Base-by-base conservation (phyloP, 805 yeast species). In the Hanseniaspora nectarophila region DNA sequence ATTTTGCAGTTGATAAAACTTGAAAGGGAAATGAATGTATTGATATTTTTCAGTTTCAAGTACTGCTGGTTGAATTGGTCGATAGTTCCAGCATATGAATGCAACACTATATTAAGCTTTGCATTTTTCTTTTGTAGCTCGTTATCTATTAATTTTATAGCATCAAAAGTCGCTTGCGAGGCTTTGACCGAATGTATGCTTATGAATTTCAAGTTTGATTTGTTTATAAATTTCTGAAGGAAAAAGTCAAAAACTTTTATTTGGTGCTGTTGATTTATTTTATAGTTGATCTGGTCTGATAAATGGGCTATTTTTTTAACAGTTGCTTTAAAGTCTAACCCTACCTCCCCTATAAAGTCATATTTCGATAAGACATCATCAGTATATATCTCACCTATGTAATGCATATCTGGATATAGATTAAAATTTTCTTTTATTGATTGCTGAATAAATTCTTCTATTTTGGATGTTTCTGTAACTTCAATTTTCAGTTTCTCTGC, bases 331-430 rank as follows among this genome's bases (percentile, higher is more conserved):
- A 81, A 84, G 63, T 90, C 98, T 2, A 92, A 67, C 0, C 98
- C 98, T n/a, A 87, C 74, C 59, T 90, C 98, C 0, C 98, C 98
- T 9, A 90, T 70, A 12, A 85, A 74, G 20, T 59, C 61, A 5
- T 46, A 53, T 40, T 28, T 7, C 9, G 5, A 20, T 10, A 33
- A 23, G 15, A 33, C 31, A 6, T 21, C 34, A 34, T 49, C 39
- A n/a, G 23, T 18, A 20, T 23, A 48, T 7, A 23, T 3, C 5
- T 33, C 23, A 13, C 32, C 15, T 2, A 48, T 23, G n/a, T 20
- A 21, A 16, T 26, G 12, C 5, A 35, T 15, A 28, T 43, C 35
- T 7, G 47, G 55, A 33, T 8, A 31, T 6, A 34, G 29, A 15
- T 59, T 56, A 3, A 39, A 12, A 2, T 50, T 20, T 26, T 46